Evolutionary conservation across 257 asterid genomes (phyloP).

Genomic region (Solanum dulcamara): DNA sequence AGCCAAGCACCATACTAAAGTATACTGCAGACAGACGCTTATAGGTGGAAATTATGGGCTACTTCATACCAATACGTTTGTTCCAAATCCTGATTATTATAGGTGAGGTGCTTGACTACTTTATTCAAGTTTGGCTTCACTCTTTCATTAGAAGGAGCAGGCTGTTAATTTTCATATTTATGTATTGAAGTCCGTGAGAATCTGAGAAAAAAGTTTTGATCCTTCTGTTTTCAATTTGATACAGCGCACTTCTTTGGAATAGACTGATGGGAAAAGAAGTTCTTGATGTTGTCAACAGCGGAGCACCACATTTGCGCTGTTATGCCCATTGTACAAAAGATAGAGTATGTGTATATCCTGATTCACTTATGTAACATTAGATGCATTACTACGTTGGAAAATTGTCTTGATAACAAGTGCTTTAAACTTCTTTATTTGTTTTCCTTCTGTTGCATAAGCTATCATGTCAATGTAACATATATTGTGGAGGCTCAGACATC

Average conservation of each 20-base stretch:
- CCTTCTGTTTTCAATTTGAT: not conserved
- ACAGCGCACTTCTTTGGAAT: constrained; percentile 88
- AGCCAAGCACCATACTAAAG: constrained; percentile 63
- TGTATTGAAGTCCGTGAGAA: not conserved
- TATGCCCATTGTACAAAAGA: constrained; percentile 84
- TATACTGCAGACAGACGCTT: constrained; percentile 80
- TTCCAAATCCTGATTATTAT: constrained; percentile 92
- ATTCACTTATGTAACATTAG: not conserved
- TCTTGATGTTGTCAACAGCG: constrained; percentile 33
- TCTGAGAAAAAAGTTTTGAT: not conserved
- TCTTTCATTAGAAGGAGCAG: not conserved
- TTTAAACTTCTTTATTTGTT: not conserved
- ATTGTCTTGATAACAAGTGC: not conserved
- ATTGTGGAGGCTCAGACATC: not conserved
- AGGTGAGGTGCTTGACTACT: constrained; percentile 29
- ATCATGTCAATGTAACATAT: not conserved
- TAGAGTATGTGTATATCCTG: constrained; percentile 28
- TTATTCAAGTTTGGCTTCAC: not conserved
- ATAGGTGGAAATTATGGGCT: constrained; percentile 92
- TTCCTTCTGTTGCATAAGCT: not conserved
- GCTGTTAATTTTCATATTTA: not conserved
- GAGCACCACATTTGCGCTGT: constrained; percentile 51
- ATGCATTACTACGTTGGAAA: not conserved
- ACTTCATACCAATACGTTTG: constrained; percentile 48
- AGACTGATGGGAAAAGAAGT: constrained; percentile 89